phyloP scores from a whole-genome alignment of 306 rosid species.

The Gastrolobium bilobum region DNA sequence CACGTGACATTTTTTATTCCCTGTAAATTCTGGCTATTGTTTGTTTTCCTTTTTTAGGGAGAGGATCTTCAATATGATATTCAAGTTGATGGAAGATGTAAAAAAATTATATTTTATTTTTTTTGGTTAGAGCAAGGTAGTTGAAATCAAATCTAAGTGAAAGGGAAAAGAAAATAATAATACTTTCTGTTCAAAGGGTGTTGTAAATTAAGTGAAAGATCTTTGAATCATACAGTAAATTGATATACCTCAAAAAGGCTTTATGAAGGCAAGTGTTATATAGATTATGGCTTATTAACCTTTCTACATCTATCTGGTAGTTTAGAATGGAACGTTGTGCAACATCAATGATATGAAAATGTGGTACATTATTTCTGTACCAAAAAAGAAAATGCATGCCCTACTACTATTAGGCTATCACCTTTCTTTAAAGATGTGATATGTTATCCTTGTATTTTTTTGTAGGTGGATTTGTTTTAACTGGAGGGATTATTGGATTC shows the following conservation, averaged over 20 bases:
- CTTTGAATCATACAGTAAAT: conserved; percentile 34
- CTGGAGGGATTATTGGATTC: conserved; percentile 81
- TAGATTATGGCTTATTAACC: conserved; percentile 37
- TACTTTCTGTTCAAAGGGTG: conserved; percentile 31
- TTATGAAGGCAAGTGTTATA: conserved; percentile 15
- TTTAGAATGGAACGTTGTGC: conserved; percentile 26
- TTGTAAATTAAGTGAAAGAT: conserved; percentile 16
- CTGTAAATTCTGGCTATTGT: background rate
- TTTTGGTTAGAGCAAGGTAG: conserved; percentile 7
- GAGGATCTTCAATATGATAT: background rate
- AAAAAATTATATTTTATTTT: background rate
- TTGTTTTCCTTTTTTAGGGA: background rate
- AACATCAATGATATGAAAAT: conserved; percentile 13
- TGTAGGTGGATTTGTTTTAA: conserved; percentile 81
- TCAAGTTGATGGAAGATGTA: conserved; percentile 17
- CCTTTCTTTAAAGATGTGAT: conserved; percentile 16
- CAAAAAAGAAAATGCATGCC: background rate
- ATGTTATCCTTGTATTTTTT: conserved; percentile 28
- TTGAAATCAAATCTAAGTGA: conserved; percentile 4
- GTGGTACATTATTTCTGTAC: background rate
- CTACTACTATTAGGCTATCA: background rate
- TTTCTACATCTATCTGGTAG: conserved; percentile 10
- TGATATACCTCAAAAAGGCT: conserved; percentile 30
- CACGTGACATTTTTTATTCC: background rate
- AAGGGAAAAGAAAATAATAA: conserved; percentile 21